Evolutionary conservation across 352 stramenopile species (phyloP).

Genomic region (Phytopythium chamaehyphon): DNA sequence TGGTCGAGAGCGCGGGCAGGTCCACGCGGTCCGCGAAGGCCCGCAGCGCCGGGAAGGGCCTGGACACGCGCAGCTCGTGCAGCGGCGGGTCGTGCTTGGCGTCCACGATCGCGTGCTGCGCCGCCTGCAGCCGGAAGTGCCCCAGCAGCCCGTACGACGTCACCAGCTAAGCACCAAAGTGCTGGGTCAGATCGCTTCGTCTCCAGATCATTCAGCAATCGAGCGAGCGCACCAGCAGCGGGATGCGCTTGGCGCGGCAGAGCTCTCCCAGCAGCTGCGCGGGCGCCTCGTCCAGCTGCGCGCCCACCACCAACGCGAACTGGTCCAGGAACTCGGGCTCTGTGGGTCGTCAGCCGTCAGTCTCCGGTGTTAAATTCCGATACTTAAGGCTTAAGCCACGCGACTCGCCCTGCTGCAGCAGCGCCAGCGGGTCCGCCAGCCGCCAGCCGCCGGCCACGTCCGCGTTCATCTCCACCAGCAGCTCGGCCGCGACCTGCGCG

Average conservation of each 20-base stretch:
- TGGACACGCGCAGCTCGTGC: slow-evolving; percentile 88
- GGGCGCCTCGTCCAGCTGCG: slow-evolving; percentile 69
- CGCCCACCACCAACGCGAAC: slow-evolving; percentile 86
- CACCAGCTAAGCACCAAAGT: slow-evolving; percentile 18
- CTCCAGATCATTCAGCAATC: no score
- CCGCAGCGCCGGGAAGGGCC: slow-evolving; percentile 68
- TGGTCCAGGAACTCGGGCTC: slow-evolving; percentile 57
- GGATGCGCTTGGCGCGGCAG: slow-evolving; percentile 67
- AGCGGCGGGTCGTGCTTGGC: slow-evolving; percentile 83
- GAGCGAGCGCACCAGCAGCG: slow-evolving; percentile 85
- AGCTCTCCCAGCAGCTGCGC: slow-evolving; percentile 53
- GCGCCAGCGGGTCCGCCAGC: slow-evolving; percentile 35
- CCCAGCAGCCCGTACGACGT: slow-evolving; percentile 93
- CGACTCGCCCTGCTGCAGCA: slow-evolving; percentile 42
- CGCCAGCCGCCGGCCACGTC: slow-evolving; percentile 80
- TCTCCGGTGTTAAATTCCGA: no score
- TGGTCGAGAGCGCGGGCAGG: slow-evolving; percentile 62
- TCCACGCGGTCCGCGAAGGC: slow-evolving; percentile 52
- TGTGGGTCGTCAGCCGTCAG: neutral
- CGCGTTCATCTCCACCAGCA: slow-evolving; percentile 95
- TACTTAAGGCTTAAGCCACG: no score
- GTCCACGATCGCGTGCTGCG: slow-evolving; percentile 86
- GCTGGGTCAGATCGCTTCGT: no score
- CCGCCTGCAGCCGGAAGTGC: slow-evolving; percentile 85
- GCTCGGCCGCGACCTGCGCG: slow-evolving; percentile 75